Percentiles rank a stretch among this genome's conserved stretches.
Evolutionary conservation across 2,329 filamentous ascomycete species (phyloP).

Genomic region (Cordyceps militaris): DNA sequence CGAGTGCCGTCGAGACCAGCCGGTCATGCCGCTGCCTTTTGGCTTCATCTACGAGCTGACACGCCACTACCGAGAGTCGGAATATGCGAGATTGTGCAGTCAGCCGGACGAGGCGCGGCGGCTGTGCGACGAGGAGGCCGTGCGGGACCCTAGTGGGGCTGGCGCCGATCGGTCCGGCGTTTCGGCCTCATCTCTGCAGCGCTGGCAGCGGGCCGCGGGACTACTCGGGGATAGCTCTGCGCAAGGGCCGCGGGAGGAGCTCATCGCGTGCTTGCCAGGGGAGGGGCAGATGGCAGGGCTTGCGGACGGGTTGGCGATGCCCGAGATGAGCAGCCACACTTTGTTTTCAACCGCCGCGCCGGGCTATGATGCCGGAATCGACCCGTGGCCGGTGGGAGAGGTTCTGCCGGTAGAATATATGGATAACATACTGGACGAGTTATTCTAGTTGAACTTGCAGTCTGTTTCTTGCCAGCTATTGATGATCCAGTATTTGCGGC

Average conservation of each 20-base stretch:
- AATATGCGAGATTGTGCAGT: constrained; percentile 5
- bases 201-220: neutral
- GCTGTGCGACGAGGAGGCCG: constrained; percentile 7
- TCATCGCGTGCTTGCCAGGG: neutral
- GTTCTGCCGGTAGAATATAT: constrained; percentile 3
- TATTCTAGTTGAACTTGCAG: neutral
- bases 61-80: constrained; percentile 9
- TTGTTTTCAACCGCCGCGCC: neutral
- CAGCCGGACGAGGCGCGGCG: neutral
- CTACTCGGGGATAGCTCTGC: neutral
- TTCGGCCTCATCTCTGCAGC: constrained; percentile 11
- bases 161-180: constrained; percentile 1
- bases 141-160: neutral
- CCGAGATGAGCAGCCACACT: neutral
- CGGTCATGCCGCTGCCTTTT: constrained; percentile 11
- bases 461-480: neutral
- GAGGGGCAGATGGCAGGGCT: neutral
- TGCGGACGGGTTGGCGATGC: neutral
- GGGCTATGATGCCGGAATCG: neutral
- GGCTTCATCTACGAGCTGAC: constrained; percentile 9
- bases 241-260: neutral
- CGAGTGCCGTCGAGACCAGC: neutral
- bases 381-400: neutral
- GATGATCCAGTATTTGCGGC: no score
- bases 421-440: constrained; percentile 7